Evolutionary conservation across 129 eudicot species (phyloP).

Genomic region (Ambrosia artemisiifolia): DNA sequence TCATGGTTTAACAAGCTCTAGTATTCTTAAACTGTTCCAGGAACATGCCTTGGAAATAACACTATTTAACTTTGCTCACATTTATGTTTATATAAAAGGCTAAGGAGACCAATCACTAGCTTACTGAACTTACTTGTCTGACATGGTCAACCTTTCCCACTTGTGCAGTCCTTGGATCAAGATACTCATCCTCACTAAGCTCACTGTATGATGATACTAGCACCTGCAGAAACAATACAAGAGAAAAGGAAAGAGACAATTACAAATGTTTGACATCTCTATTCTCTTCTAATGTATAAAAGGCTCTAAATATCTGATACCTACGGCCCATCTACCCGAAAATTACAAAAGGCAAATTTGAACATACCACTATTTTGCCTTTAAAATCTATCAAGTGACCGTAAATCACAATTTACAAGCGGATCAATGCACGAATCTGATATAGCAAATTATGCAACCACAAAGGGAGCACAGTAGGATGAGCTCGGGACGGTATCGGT

Average conservation of each 20-base stretch:
- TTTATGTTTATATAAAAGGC: background rate
- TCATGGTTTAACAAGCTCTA: background rate
- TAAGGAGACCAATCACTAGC: slow-evolving; percentile 18
- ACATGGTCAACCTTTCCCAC: slow-evolving; percentile 91
- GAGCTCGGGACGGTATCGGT: no score
- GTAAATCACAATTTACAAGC: no score
- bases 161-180: slow-evolving; percentile 96
- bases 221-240: slow-evolving; percentile 46
- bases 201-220: slow-evolving; percentile 70
- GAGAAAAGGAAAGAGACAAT: background rate
- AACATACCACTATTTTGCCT: background rate
- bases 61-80: background rate
- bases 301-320: background rate
- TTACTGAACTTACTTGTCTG: slow-evolving; percentile 62
- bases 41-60: background rate
- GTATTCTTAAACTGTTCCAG: background rate
- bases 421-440: no score
- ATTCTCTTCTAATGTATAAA: no score
- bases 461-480: background rate
- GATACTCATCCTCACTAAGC: slow-evolving; percentile 70
- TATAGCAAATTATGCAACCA: background rate
- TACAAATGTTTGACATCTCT: background rate
- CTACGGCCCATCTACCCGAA: background rate
- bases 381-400: background rate
- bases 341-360: background rate